These are phyloP conservation scores for Fusarium anthophilum DNA, from an alignment of 2,329 filamentous ascomycete species.

Conservation along the genomic window DNA sequence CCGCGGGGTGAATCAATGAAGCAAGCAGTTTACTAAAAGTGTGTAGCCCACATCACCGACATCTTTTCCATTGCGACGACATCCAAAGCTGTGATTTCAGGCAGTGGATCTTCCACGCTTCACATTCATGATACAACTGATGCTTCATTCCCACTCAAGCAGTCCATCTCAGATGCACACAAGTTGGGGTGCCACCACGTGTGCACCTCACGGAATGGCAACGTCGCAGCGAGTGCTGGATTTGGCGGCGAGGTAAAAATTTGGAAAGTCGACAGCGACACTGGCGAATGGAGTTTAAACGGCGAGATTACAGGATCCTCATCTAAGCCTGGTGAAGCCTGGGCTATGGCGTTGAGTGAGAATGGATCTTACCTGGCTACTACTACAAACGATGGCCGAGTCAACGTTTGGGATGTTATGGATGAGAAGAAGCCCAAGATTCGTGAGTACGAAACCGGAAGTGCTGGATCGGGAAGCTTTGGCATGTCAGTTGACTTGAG, in stretches of 20 bases:
- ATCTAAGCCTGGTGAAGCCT: conserved; percentile 76
- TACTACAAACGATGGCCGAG: conserved; percentile 85
- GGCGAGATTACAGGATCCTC: conserved; percentile 54
- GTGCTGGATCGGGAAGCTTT: conserved; percentile 80
- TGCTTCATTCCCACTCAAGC: conserved; percentile 77
- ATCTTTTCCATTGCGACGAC: conserved; percentile 87
- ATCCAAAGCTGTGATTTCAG: conserved; percentile 77
- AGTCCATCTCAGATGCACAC: conserved; percentile 83
- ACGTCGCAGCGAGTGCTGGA: conserved; percentile 80
- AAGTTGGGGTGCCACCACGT: conserved; percentile 93
- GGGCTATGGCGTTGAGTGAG: conserved; percentile 87
- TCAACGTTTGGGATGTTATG: conserved; percentile 85
- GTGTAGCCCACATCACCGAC: conserved; percentile 79
- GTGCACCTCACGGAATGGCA: conserved; percentile 73
- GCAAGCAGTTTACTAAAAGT: conserved; percentile 30
- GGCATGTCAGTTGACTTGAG: conserved; percentile 87
- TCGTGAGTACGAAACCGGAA: conserved; percentile 82
- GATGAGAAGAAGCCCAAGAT: conserved; percentile 70
- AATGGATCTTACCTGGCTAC: conserved; percentile 87
- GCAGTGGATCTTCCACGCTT: conserved; percentile 83
- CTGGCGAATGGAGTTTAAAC: conserved; percentile 60
- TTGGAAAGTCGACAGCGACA: conserved; percentile 72
- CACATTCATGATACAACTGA: conserved; percentile 80
- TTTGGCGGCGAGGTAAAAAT: conserved; percentile 90
- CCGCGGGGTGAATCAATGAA: conserved; percentile 23